A percentile compares a stretch with the other conserved stretches of the same genome.
phyloP scores from a whole-genome alignment of 106 monocot species.

The Dendrobium catenatum region DNA sequence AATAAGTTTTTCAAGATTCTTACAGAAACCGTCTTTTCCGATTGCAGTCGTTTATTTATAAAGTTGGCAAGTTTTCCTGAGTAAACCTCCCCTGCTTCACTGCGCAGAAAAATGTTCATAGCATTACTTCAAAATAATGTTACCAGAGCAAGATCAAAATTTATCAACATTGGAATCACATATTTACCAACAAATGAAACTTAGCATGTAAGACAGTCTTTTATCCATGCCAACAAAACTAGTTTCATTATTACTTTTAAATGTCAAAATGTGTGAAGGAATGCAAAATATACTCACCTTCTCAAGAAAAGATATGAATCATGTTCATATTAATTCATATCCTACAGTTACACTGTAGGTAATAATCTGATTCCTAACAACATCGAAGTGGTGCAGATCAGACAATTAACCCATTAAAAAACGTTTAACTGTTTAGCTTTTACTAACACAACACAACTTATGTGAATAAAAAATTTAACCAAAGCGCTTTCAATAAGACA shows the following conservation, averaged over 20 bases:
- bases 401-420: background rate
- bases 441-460: background rate
- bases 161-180: background rate
- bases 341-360: too few species aligned
- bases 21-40: constrained; percentile 89
- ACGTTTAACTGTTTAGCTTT: background rate
- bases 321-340: background rate
- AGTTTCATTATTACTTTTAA: background rate
- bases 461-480: background rate
- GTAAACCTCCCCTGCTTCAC: constrained; percentile 88
- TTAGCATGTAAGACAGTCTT: background rate
- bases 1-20: constrained; percentile 15
- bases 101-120: constrained; percentile 19
- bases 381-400: background rate
- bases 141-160: background rate
- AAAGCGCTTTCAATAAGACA: background rate
- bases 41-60: constrained; percentile 78
- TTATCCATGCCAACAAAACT: background rate
- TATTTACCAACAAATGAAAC: background rate
- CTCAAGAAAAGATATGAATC: background rate
- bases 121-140: background rate
- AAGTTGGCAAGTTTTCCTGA: constrained; percentile 85
- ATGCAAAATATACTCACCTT: background rate
- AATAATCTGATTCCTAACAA: background rate
- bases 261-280: background rate